A percentile compares a stretch with the other conserved stretches of the same genome.
Evolutionary conservation across 768 basidiomycete species (phyloP).

Genomic region (Rhodotorula babjevae): DNA sequence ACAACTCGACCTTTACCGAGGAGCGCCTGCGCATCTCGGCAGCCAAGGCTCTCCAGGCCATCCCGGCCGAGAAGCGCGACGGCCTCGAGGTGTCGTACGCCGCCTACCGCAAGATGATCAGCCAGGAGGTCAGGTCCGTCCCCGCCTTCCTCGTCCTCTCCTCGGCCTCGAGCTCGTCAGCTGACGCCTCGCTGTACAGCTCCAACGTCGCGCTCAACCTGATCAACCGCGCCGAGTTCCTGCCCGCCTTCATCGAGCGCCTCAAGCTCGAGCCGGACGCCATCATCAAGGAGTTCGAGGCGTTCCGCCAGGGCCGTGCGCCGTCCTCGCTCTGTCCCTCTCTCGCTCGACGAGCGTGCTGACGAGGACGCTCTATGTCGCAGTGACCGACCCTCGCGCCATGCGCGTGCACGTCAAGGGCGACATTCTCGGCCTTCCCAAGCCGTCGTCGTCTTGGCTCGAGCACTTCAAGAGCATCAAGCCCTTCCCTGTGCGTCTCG

Average conservation of each 20-base stretch:
- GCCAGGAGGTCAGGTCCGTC: conserved; percentile 61
- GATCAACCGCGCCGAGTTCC: conserved; percentile 69
- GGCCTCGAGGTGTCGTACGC: conserved; percentile 74
- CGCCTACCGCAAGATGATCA: conserved; percentile 63
- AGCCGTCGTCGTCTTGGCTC: conserved; percentile 69
- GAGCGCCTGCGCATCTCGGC: conserved; percentile 75
- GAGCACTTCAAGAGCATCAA: conserved; percentile 65
- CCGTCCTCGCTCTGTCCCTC: conserved; percentile 18
- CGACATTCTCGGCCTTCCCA: conserved; percentile 63
- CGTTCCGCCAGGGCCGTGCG: conserved; percentile 65
- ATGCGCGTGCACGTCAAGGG: conserved; percentile 88
- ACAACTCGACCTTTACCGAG: conserved; percentile 67
- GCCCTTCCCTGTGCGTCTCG: conserved; percentile 50
- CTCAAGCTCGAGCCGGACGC: conserved; percentile 68
- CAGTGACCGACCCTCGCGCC: conserved; percentile 77
- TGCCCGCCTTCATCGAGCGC: conserved; percentile 66
- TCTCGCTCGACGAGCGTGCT: background rate
- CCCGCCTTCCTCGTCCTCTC: conserved; percentile 34
- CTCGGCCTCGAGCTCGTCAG: background rate
- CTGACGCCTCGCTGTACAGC: background rate
- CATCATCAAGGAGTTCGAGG: conserved; percentile 69
- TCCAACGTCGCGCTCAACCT: conserved; percentile 51
- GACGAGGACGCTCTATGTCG: background rate
- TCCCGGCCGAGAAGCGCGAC: conserved; percentile 87
- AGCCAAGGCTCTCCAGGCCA: conserved; percentile 80